Conservation (phyloP, 257 asterid species). For the Solanum stenotomum region DNA sequence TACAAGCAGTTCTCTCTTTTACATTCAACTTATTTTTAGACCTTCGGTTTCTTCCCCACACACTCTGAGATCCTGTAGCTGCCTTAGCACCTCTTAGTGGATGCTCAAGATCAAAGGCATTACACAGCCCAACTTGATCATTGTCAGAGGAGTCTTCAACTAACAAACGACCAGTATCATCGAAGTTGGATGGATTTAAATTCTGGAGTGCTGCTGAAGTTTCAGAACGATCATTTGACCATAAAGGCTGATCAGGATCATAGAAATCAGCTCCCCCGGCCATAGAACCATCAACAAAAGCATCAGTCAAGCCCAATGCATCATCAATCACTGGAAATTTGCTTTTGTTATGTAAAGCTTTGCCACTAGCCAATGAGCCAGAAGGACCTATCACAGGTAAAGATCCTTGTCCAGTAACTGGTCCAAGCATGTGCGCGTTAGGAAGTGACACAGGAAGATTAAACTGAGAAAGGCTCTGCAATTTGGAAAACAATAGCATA, state of each 20-base stretch:
- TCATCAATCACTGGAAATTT: conserved; percentile 46
- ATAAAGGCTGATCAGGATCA: conserved; percentile 97
- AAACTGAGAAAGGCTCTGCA: conserved; percentile 41
- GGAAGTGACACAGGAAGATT: conserved; percentile 37
- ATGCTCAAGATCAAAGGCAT: conserved; percentile 39
- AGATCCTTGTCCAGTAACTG: conserved; percentile 31
- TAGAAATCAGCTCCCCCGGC: conserved; percentile 68
- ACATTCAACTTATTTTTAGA: conserved; percentile 38
- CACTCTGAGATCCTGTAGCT: conserved; percentile 53
- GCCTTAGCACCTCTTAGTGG: conserved; percentile 25
- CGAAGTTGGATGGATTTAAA: conserved; percentile 39
- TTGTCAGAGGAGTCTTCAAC: conserved; percentile 34
- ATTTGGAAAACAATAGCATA: background rate
- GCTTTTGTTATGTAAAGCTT: conserved; percentile 41
- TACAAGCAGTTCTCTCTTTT: conserved; percentile 36
- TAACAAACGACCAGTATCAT: conserved; percentile 32
- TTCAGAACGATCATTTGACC: conserved; percentile 59
- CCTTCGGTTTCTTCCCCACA: conserved; percentile 60
- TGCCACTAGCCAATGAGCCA: conserved; percentile 36
- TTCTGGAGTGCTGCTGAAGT: conserved; percentile 48
- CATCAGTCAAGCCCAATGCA: conserved; percentile 46
- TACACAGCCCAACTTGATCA: conserved; percentile 32
- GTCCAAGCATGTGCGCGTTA: conserved; percentile 21
- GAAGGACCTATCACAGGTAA: conserved; percentile 34
- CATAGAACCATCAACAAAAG: conserved; percentile 37